A percentile compares a stretch with the other conserved stretches of the same genome.
Conservation (phyloP, 805 yeast species). For the Nakazawaea molendinolei region DNA sequence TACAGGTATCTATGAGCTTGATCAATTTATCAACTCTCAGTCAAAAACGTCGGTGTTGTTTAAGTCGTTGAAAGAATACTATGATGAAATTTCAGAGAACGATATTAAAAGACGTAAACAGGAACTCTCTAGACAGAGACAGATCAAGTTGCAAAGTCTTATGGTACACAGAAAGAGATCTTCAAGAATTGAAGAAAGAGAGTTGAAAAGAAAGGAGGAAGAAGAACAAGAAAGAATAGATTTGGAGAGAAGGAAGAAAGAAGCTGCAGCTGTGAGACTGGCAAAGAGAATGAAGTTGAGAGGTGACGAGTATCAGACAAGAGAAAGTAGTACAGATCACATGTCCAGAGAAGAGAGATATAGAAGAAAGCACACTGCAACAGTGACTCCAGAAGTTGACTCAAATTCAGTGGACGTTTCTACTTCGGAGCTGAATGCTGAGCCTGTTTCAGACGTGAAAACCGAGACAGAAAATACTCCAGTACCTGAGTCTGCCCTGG, state of each 20-base stretch:
- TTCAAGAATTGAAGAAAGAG: constrained; percentile 63
- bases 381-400: neutral
- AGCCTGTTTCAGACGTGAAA: too few species aligned
- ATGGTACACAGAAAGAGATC: constrained; percentile 69
- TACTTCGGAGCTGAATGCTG: too few species aligned
- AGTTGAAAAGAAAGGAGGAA: constrained; percentile 45
- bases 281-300: constrained; percentile 31
- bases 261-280: constrained; percentile 38
- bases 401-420: too few species aligned
- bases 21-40: constrained; percentile 21
- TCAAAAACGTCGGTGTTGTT: constrained; percentile 17
- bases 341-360: constrained; percentile 29
- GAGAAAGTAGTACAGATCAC: constrained; percentile 25
- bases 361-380: constrained; percentile 12
- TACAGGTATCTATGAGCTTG: constrained; percentile 38
- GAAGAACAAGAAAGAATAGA: constrained; percentile 38
- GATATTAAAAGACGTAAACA: constrained; percentile 51
- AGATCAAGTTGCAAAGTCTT: constrained; percentile 54
- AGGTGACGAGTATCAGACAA: constrained; percentile 21
- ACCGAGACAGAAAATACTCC: too few species aligned
- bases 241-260: constrained; percentile 36
- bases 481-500: too few species aligned
- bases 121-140: constrained; percentile 50
- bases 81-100: constrained; percentile 29
- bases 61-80: constrained; percentile 23